Evolutionary conservation across 2,329 filamentous ascomycete genomes (phyloP), one percentile per base, ranked within the genome.

Genomic region (Bipolaris victoriae): DNA sequence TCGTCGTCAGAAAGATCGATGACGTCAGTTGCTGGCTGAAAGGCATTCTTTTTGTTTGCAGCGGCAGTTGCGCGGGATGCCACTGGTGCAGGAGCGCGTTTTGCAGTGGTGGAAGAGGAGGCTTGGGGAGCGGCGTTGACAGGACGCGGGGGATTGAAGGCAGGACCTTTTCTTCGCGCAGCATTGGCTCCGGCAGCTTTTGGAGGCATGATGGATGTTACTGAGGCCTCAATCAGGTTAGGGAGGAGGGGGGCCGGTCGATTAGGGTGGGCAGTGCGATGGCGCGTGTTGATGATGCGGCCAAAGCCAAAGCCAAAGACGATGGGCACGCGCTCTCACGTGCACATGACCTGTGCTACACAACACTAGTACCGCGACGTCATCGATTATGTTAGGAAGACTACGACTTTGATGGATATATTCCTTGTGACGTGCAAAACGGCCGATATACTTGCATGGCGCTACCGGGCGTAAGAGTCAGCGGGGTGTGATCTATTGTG

Each of bases 81-180:
- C 10, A 43, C 41, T 5, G 48, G 35, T 33, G 54, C 56, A n/a
- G 64, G 54, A 18, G 62, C 66, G 58, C 64, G 65, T 64, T 68
- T 66, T 22, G 68, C 48, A 1, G 62, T 26, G 11, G 35, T 46
- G 16, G 64, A 58, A 7, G 72, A 58, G 7, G 72, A 50, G 10
- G 65, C 40, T 48, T 70, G 63, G 7, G 67, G 55, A 11, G 67
- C 29, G 26, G 65, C 56, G 50, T 74, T 71, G 37, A 75, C 66
- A 4, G 72, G 73, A 16, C 73, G 70, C 7, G 74, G 75, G 9
- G 75, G 74, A 22, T 77, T 75, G 63, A 77, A 77, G 1, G 73
- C 66, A 3, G 73, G 70, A 0, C 70, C 72, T 58, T 72, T 75
- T n/a, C 73, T 67, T 29, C 64, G 60, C 4, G 60, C 31, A 18